Evolutionary conservation across 2,329 filamentous ascomycete species (phyloP), one percentile per base, ranked within the genome.

Genomic region (Alternaria arborescens): DNA sequence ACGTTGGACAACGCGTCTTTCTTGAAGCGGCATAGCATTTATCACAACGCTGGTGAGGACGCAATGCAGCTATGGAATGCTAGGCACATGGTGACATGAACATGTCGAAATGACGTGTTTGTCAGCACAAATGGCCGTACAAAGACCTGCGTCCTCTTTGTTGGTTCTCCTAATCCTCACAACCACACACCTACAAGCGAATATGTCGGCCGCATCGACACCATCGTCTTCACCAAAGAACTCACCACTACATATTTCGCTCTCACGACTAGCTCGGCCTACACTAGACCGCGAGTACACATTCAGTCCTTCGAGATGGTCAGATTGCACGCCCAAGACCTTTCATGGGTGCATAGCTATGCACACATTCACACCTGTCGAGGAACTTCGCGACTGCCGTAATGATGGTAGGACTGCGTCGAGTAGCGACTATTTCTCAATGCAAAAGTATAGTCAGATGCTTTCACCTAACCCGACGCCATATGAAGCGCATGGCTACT

Each of bases 71-170:
- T 1, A 4, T n/a, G 8, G 12, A 50, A 3, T 20, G 30, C 20
- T n/a, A 11, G 14, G 14, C 30, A 10, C 1, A 24, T 1, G 7
- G 20, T 50, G 14, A n/a, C 14, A n/a, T n/a, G 7, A 6, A 24
- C 1, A 24, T 12, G 11, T 42, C 1, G 1, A 6, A 5, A 2
- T 3, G 40, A 41, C 18, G 5, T 41, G 40, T 41, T 10, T 5
- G 12, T 22, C 28, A 11, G 11, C 28, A 30, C 2, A 3, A 11
- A 22, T 14, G 18, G 11, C 5, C 0, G 18, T 34, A 22, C 18
- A 10, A 16, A n/a, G 8, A 1, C 18, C 32, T 18, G 0, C 0
- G 10, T 8, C 0, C 12, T 34, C 14, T 0, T 5, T 4, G 4
- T 28, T 1, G 34, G 1, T 5, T 4, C 3, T 16, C 12, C 12